Conservation (phyloP, 176 grass and related monocot species). For the Paspalum vaginatum region DNA sequence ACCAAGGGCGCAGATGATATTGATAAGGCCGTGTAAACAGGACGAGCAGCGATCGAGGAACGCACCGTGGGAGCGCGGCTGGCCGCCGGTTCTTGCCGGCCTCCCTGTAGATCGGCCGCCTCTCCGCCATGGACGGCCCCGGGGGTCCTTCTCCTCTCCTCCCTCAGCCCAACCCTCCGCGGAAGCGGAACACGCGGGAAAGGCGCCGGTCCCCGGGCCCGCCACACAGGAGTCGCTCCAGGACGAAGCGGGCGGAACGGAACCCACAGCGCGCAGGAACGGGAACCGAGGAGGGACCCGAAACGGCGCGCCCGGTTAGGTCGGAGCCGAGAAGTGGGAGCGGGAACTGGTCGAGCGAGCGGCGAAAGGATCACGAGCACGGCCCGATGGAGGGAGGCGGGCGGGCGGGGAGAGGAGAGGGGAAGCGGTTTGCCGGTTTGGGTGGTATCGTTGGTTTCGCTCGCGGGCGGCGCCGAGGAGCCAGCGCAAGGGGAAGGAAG, state of each 20-base stretch:
- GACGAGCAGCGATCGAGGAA: conserved; percentile 16
- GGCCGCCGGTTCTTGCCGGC: conserved; percentile 40
- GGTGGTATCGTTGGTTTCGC: conserved; percentile 54
- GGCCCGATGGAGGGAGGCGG: not conserved
- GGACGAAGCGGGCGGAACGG: not conserved
- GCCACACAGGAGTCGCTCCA: not conserved
- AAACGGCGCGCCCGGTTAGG: conserved; percentile 26
- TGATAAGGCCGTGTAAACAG: not conserved
- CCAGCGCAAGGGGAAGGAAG: not conserved
- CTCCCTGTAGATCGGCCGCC: conserved; percentile 45
- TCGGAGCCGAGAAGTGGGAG: not conserved
- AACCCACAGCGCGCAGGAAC: not conserved
- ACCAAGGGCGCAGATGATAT: not conserved
- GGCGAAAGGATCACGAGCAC: conserved; percentile 6
- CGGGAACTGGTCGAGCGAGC: not conserved
- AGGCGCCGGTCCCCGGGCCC: not conserved
- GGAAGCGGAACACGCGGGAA: not conserved
- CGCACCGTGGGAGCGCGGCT: conserved; percentile 51
- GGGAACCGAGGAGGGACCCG: not conserved
- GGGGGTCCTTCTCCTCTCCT: conserved; percentile 1
- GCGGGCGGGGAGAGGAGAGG: not conserved
- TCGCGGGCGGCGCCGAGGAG: conserved; percentile 18
- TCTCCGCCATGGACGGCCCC: conserved; percentile 52
- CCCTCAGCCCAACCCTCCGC: not conserved
- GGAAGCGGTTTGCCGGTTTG: conserved; percentile 31